Base-by-base conservation (phyloP, 1,284 basidiomycete species). In the Tylopilus sp. region DNA sequence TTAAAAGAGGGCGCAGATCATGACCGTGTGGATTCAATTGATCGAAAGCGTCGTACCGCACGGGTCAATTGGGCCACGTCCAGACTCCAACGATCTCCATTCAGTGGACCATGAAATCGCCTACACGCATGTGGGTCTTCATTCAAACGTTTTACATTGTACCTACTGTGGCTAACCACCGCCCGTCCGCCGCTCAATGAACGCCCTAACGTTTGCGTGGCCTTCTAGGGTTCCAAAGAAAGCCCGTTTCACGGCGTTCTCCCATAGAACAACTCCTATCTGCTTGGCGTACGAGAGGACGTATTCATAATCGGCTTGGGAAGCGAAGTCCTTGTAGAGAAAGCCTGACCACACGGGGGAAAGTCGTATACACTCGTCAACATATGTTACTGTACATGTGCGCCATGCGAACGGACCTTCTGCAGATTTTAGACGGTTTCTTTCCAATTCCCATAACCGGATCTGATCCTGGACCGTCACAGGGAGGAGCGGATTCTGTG, bases 381-480 rank as follows among this genome's bases (percentile, higher is more conserved):
- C 55, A 48, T 18, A 53, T 41, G 14, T 24, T 26, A 36, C 57
- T 52, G 58, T 49, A 21, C 46, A 57, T 56, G 47, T 46, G 50
- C 34, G 57, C 57, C 51, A 46, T 37, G 55, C 43, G 28, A 31
- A 61, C 61, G 69, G 63, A 91, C 92, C 90, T 76, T 94, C 89
- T 65, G 87, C 78, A 28, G 88, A 85, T 59, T 88, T 85, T 2
- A 99, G 76, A 44, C 96, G 81, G 68, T 98, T 94, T 69, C 90
- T 86, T 73, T 99, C 96, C 46, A 94, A 77, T 70, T 99, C 95
- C 95, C 96, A 99, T 15, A 99, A 76, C 46, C 96, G 84, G 57
- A 99, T 91, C 72, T 99, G 96, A 72, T 99, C 96, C 60, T 97
- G 94, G 0, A 98, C 94, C 0, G 95, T 97, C 34, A 95, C 91